Evolutionary conservation across 2,329 filamentous ascomycete genomes (phyloP).

Genomic region (Calonectria crousiana): DNA sequence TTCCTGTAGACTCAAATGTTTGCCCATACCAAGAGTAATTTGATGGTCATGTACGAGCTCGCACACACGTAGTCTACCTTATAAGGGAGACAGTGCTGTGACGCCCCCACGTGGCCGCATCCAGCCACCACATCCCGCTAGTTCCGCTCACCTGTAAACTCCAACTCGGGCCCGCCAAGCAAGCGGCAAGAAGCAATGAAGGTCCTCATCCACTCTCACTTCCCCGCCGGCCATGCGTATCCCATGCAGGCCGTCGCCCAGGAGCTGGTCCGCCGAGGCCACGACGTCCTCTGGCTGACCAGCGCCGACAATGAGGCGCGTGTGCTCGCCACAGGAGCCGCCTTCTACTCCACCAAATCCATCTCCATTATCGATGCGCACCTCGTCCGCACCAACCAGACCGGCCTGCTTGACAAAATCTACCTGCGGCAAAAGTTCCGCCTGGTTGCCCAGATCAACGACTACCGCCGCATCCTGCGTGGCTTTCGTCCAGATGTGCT

Average conservation of each 20-base stretch:
- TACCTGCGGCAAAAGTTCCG: conserved; percentile 43
- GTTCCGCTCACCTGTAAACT: background rate
- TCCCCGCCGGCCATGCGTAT: conserved; percentile 54
- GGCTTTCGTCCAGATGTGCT: conserved; percentile 47
- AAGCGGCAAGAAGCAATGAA: conserved; percentile 44
- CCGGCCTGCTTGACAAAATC: conserved; percentile 48
- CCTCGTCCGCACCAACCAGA: conserved; percentile 42
- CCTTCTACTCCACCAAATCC: conserved; percentile 47
- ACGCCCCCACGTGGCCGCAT: background rate
- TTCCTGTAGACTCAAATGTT: background rate
- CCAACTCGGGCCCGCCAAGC: background rate
- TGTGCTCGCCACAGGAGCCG: conserved; percentile 50
- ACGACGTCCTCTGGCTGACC: conserved; percentile 54
- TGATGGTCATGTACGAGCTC: background rate
- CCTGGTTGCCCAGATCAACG: conserved; percentile 50
- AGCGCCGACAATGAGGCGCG: conserved; percentile 49
- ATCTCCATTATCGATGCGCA: conserved; percentile 48
- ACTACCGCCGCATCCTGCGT: conserved; percentile 49
- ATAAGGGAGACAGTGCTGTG: background rate
- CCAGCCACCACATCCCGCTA: background rate
- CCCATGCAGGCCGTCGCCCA: conserved; percentile 55
- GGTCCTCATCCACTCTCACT: conserved; percentile 54
- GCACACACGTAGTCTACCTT: background rate
- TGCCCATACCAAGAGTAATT: background rate
- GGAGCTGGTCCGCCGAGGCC: conserved; percentile 52